These are phyloP conservation scores for Myxozyma geophila DNA, from an alignment of 805 yeast species.

Conservation along the genomic window DNA sequence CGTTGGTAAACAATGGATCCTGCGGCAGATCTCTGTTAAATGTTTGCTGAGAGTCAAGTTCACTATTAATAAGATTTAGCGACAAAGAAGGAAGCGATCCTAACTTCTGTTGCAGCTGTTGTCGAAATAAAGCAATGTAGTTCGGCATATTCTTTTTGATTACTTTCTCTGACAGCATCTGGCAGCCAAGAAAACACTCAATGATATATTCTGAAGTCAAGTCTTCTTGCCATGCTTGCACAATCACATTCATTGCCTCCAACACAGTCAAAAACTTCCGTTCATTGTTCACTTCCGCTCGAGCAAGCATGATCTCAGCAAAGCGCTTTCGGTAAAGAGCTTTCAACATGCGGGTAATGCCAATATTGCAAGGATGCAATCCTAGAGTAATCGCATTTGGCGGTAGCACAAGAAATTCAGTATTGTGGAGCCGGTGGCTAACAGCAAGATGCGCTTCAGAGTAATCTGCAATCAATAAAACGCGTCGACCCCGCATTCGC, in stretches of 20 bases:
- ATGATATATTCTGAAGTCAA: slow-evolving; percentile 16
- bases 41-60: not conserved
- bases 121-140: not conserved
- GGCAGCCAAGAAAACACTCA: slow-evolving; percentile 18
- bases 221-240: slow-evolving; percentile 33
- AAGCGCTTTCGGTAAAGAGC: slow-evolving; percentile 30
- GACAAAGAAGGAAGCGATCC: not conserved
- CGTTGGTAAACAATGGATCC: not conserved
- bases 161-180: not conserved
- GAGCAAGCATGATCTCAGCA: slow-evolving; percentile 25
- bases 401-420: slow-evolving; percentile 29
- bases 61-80: not conserved
- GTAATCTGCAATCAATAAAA: slow-evolving; percentile 30
- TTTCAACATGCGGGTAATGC: slow-evolving; percentile 27
- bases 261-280: slow-evolving; percentile 14
- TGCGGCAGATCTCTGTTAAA: not conserved
- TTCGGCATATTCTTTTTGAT: not conserved
- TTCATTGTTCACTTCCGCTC: slow-evolving; percentile 14
- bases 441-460: slow-evolving; percentile 23
- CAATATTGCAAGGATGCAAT: slow-evolving; percentile 25
- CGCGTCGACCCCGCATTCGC: slow-evolving; percentile 30
- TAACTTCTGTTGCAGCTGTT: slow-evolving; percentile 3
- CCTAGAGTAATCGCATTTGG: slow-evolving; percentile 18
- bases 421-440: slow-evolving; percentile 14
- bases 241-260: slow-evolving; percentile 31